These are phyloP conservation scores for Corylus americana DNA, from an alignment of 306 rosid species.

Conservation along the genomic window DNA sequence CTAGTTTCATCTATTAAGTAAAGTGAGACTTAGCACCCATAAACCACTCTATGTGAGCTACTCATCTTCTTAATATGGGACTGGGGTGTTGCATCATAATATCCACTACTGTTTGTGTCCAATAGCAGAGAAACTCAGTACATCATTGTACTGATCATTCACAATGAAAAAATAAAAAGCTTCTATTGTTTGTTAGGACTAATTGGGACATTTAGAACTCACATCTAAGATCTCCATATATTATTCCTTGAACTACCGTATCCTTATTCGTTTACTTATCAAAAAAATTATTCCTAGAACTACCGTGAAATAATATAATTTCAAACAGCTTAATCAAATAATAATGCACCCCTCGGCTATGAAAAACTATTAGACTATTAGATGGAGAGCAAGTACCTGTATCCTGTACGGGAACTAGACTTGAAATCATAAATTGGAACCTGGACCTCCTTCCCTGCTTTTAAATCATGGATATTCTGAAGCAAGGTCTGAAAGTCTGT, in stretches of 20 bases:
- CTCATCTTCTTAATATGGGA: no score
- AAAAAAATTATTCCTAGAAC: constrained; percentile 4
- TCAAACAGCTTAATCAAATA: neutral
- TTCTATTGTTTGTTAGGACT: neutral
- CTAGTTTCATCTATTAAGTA: no score
- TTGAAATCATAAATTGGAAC: constrained; percentile 98
- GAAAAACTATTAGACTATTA: constrained; percentile 26
- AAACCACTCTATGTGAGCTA: no score
- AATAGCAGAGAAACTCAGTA: neutral
- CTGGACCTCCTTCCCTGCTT: constrained; percentile 75
- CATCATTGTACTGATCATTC: neutral
- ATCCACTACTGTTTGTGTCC: neutral
- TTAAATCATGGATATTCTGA: constrained; percentile 82
- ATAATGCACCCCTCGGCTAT: constrained; percentile 16
- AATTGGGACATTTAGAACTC: neutral
- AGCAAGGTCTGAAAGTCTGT: constrained; percentile 94
- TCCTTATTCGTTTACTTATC: no score
- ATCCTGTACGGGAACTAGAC: constrained; percentile 88
- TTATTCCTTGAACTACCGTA: constrained; percentile 13
- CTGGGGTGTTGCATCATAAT: neutral
- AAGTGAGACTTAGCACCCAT: no score
- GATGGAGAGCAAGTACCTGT: constrained; percentile 59
- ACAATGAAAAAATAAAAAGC: neutral
- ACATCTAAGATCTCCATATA: constrained; percentile 1
- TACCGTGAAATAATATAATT: constrained; percentile 5